Percentiles rank a stretch among this genome's conserved stretches.
Evolutionary conservation across 1,139 yeast genomes (phyloP).

Genomic region (Yamadazyma aaseri): DNA sequence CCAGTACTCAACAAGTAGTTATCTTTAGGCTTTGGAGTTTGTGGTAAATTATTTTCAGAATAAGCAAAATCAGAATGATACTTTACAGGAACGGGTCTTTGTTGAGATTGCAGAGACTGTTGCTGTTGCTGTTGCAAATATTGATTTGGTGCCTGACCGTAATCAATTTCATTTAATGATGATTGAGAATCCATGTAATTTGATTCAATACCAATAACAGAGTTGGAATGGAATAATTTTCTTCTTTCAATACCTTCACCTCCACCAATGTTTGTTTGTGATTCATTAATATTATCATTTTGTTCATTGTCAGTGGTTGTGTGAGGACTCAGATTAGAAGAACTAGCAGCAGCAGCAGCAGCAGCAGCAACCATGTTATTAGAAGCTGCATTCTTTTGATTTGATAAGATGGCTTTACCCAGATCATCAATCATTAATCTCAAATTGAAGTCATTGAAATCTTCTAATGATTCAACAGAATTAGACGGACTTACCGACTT

Average conservation of each 20-base stretch:
- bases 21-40: conserved; percentile 38
- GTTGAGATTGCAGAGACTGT: conserved; percentile 6
- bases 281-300: neutral
- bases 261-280: neutral
- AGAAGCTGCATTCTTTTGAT: conserved; percentile 13
- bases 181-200: conserved; percentile 14
- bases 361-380: conserved; percentile 6
- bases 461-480: conserved; percentile 4
- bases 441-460: conserved; percentile 28
- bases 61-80: conserved; percentile 28
- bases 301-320: neutral
- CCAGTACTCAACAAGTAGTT: conserved; percentile 31
- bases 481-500: conserved; percentile 8
- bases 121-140: conserved; percentile 5
- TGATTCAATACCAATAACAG: conserved; percentile 32
- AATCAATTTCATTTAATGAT: conserved; percentile 12
- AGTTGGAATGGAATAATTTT: conserved; percentile 26
- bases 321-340: conserved; percentile 4
- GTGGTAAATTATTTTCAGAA: conserved; percentile 23
- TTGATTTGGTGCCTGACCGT: conserved; percentile 16
- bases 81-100: conserved; percentile 21
- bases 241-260: conserved; percentile 17
- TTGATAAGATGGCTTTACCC: conserved; percentile 46
- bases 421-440: conserved; percentile 41
- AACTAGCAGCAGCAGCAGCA: neutral